phyloP scores from a whole-genome alignment of 2,329 filamentous ascomycete species.

The Epichloe amarillans region DNA sequence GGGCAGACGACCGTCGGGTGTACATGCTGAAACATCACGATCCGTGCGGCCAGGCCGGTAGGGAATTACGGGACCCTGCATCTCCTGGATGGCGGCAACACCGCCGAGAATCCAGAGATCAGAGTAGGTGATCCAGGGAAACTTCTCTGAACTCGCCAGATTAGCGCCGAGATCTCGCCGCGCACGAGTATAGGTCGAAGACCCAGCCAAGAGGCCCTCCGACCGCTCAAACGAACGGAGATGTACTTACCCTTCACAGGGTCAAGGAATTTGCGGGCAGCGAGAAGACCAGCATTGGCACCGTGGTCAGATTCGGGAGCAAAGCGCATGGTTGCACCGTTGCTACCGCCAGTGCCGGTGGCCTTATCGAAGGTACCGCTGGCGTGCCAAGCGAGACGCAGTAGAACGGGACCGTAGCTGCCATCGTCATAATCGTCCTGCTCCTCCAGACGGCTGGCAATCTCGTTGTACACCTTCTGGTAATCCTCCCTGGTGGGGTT shows the following conservation, averaged over 20 bases:
- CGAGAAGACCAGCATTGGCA: constrained; percentile 80
- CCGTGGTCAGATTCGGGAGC: constrained; percentile 78
- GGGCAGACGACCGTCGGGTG: constrained; percentile 77
- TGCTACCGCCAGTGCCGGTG: constrained; percentile 82
- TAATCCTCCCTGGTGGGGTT: constrained; percentile 75
- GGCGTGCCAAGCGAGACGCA: constrained; percentile 88
- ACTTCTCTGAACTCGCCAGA: constrained; percentile 33
- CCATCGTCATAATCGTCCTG: constrained; percentile 94
- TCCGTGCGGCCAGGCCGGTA: constrained; percentile 81
- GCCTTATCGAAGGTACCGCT: constrained; percentile 84
- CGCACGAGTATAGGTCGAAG: too few relatives aligned
- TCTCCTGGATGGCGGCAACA: constrained; percentile 81
- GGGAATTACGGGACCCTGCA: constrained; percentile 77
- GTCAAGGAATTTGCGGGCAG: constrained; percentile 84
- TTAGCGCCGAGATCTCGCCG: constrained; percentile 5
- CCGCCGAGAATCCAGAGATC: constrained; percentile 93
- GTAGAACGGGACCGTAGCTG: constrained; percentile 81
- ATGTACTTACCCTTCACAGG: constrained; percentile 61
- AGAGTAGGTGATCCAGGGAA: constrained; percentile 92
- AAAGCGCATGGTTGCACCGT: constrained; percentile 96
- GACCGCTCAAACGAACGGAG: too few relatives aligned
- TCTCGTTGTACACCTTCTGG: constrained; percentile 85
- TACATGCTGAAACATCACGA: constrained; percentile 69
- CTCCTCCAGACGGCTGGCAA: constrained; percentile 69
- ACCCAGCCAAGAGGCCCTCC: too few relatives aligned